Base-by-base conservation (phyloP, 192 early-diverging fungal species). In the Coemansia sp. region DNA sequence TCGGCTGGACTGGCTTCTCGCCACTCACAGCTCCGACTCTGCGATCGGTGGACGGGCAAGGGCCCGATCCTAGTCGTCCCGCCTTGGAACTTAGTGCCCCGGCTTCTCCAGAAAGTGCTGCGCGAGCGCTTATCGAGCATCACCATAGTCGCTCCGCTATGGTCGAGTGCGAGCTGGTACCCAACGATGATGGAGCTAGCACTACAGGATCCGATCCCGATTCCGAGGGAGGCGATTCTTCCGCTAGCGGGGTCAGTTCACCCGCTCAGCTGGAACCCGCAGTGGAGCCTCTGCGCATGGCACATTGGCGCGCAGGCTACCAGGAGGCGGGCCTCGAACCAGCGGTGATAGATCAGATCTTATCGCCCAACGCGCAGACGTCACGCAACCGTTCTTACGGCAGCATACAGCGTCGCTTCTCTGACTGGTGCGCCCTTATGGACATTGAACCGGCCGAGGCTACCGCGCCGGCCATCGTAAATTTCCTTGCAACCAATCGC, bases 91-190 rank as follows among this genome's bases (percentile, higher is more conserved):
- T 40, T 40, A 40, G 39, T 40, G 9, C 39, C 39, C 39, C 14
- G 39, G 9, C 39, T 40, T 8, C 39, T 40, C 39, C 39, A 40
- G 39, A 40, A 40, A 40, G 14, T 40, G 39, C 39, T 43, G 13
- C 42, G 18, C 18, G 42, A 43, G 42, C 42, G 13, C 42, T 43
- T 43, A 43, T 43, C 13, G 11, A 43, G 42, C 42, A 43, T 43
- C 42, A 43, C 42, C 42, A 43, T 43, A 43, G 42, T 43, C 4
- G 42, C 42, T 43, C 42, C 42, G 15, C 42, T 43, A 43, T 43
- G 42, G 42, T 43, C 3, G 42, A 43, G 42, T 43, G 42, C 42
- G 18, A 43, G 42, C 4, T 43, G 42, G 42, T 43, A 9, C 42
- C 42, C 42, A 43, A 43, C 42, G 18, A 43, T 43, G 42, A 43